A percentile compares a stretch with the other conserved stretches of the same genome.
phyloP scores from a whole-genome alignment of 106 monocot genomes.

The Dioscorea zingiberensis region DNA sequence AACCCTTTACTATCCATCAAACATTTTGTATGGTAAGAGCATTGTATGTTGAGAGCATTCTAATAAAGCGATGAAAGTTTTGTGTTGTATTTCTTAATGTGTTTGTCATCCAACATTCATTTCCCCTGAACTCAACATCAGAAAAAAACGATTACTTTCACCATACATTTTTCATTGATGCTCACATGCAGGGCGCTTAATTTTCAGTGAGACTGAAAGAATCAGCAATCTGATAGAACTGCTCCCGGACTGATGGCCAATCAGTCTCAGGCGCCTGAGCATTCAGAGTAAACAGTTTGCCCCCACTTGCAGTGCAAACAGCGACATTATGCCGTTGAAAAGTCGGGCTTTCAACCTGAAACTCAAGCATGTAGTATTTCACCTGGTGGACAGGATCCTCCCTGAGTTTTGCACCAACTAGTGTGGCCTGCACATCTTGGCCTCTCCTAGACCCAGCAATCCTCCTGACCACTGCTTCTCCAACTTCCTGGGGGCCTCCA shows the following conservation, averaged over 20 bases:
- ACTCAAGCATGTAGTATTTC: conserved; percentile 82
- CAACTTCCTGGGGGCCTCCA: conserved; percentile 72
- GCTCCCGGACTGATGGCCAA: conserved; percentile 38
- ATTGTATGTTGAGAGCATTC: no score
- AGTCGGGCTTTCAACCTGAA: conserved; percentile 53
- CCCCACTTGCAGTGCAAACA: conserved; percentile 44
- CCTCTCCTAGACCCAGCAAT: conserved; percentile 41
- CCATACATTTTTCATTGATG: no score
- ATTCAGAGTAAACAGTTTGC: conserved; percentile 74
- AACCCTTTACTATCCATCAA: no score
- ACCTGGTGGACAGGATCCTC: conserved; percentile 31
- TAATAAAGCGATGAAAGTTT: no score
- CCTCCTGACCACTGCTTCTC: conserved; percentile 64
- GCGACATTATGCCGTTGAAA: conserved; percentile 77
- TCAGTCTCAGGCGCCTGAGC: conserved; percentile 79
- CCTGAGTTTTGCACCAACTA: conserved; percentile 46
- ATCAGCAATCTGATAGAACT: conserved; percentile 60
- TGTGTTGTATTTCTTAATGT: no score
- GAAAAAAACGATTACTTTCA: no score
- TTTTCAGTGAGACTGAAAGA: conserved; percentile 61
- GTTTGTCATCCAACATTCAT: no score
- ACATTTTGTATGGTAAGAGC: no score
- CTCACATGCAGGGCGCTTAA: no score
- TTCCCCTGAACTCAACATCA: no score
- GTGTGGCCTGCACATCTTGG: conserved; percentile 37